Evolutionary conservation across 2,329 filamentous ascomycete genomes (phyloP), one percentile per base, ranked within the genome.

Genomic region (Diplodia mutila): DNA sequence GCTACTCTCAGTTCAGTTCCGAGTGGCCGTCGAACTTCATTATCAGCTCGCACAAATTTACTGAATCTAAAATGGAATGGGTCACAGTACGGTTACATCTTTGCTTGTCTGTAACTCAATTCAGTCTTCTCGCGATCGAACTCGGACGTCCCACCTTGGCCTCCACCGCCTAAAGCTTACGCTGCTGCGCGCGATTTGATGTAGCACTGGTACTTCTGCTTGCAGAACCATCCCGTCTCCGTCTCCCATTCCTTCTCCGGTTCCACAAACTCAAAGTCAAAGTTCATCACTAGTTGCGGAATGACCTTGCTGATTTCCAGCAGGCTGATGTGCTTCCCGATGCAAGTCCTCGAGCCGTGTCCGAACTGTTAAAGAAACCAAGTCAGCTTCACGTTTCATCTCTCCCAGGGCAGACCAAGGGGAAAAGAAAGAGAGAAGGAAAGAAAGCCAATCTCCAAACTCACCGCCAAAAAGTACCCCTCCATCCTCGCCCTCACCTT

Each of bases 271-370:
- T 69, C 67, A 7, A 71, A 55, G 18, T 71, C 66, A 42, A 69
- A 69, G 46, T 51, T 66, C 29, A 48, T 49, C 64, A 71, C 69
- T 21, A 71, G 21, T 65, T 69, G 69, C n/a, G 66, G 67, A 34
- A 71, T 65, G 12, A 48, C 66, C 69, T 70, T 69, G 14, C 27
- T 61, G 27, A 71, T 66, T 63, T 71, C 70, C 14, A 69, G 68
- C 37, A 61, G 42, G 4, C 69, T 67, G 14, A 71, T 66, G 42
- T 70, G 67, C 59, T 66, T 68, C 2, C 70, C 71, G 2, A 70
- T 65, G 55, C 71, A 71, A n/a, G 65, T 71, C 61, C 71, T 27
- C n/a, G 49, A n/a, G 3, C 69, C 71, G 4, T 64, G 46, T 6
- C 69, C 66, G 53, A 72, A 72, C 32, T 68, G 57, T n/a, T 2